A percentile compares a stretch with the other conserved stretches of the same genome.
Conservation (phyloP, 345 rosid species). For the Melaleuca alternifolia region DNA sequence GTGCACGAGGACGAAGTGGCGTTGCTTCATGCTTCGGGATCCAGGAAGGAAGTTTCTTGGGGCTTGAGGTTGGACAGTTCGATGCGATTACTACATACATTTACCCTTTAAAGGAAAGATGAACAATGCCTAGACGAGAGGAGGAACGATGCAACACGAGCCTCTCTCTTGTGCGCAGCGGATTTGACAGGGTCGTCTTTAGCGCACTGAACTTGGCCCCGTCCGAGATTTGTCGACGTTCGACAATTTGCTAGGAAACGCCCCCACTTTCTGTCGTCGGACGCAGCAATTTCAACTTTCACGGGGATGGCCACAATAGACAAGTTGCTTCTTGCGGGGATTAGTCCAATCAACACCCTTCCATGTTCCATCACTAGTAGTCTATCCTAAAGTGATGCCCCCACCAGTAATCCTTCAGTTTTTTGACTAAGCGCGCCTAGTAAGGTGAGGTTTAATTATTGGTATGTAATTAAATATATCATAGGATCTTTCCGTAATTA, state of each 20-base stretch:
- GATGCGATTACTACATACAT: neutral
- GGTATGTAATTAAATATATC: too few species aligned
- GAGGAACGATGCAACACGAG: too few species aligned
- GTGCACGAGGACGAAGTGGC: conserved; percentile 51
- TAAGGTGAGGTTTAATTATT: too few species aligned
- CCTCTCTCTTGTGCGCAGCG: neutral
- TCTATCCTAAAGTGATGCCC: neutral
- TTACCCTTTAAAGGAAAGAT: too few species aligned
- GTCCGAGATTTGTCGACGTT: neutral
- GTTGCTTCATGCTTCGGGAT: neutral
- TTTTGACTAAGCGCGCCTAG: neutral
- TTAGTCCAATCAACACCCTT: neutral
- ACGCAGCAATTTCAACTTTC: neutral
- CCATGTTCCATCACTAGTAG: neutral
- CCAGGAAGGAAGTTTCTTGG: neutral
- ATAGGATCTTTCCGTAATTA: neutral
- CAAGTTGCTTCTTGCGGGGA: neutral
- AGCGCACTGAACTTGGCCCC: neutral
- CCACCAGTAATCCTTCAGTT: neutral
- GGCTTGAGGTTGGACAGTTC: neutral
- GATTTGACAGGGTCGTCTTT: neutral
- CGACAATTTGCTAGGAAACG: neutral
- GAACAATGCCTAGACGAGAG: too few species aligned
- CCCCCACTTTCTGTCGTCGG: neutral
- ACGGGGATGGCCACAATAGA: neutral